Evolutionary conservation across 805 yeast species (phyloP), one percentile per base, ranked within the genome.

Genomic region (Suhomyces sp.): DNA sequence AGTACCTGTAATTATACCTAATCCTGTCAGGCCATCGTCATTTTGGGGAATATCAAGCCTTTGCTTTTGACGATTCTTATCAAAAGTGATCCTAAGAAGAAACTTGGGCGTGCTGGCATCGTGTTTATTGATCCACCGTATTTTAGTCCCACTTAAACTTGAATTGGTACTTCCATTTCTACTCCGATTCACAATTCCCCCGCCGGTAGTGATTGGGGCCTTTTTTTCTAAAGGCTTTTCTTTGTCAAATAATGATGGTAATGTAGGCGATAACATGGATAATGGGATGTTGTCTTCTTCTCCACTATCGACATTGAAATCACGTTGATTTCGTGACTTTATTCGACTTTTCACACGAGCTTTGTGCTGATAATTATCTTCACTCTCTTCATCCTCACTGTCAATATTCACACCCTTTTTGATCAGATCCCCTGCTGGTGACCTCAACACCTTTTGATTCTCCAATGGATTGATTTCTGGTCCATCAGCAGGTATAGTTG

Each of bases 191-290:
- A 19, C 43, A 10, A 12, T 19, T 39, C 21, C 43, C 12, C 22
- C 43, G 19, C 43, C 22, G 12, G 35, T 27, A 12, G 31, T 27
- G 31, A 27, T 27, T 27, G n/a, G 17, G 13, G 41, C n/a, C 41
- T 37, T 37, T 7, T 17, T 19, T 19, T 37, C 41, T 17, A 37
- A 5, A 8, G 21, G 22, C 13, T 17, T 37, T 37, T 37, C 41
- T 37, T 37, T 37, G 9, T 19, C 62, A 45, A 68, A 68, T 6
- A 64, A 59, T 20, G 65, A 53, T 9, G 74, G 74, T 20, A 69
- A 59, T 10, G 74, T 68, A 10, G 75, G 74, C 7, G 72, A 65
- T 19, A 70, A 52, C 54, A 68, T 61, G 13, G 69, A 64, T 19
- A 68, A 50, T 4, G 73, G 72, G 7, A 66, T 46, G 44, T 62